Evolutionary conservation across 2,329 filamentous ascomycete species (phyloP).

Genomic region (Lasiodiplodia gonubiensis): DNA sequence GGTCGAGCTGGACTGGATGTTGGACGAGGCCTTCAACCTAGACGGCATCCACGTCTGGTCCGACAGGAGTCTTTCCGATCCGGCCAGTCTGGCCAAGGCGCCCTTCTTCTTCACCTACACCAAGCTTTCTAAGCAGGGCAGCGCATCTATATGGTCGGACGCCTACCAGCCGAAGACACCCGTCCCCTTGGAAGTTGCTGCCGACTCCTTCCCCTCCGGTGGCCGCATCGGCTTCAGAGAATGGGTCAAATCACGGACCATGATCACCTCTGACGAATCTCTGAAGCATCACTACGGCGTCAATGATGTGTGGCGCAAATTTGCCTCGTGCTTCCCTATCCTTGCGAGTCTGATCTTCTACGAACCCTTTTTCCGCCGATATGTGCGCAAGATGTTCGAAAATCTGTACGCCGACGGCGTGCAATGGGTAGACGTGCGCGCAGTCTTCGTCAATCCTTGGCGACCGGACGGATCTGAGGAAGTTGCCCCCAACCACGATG

Average conservation of each 20-base stretch:
- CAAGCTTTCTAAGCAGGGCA: conserved; percentile 41
- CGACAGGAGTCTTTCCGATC: conserved; percentile 61
- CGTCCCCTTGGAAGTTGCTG: conserved; percentile 66
- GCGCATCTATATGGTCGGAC: conserved; percentile 67
- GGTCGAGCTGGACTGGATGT: conserved; percentile 82
- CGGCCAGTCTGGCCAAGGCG: conserved; percentile 60
- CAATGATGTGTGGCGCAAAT: conserved; percentile 84
- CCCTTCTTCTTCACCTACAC: conserved; percentile 64
- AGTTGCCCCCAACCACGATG: conserved; percentile 69
- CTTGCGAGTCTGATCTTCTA: conserved; percentile 80
- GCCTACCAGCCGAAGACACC: conserved; percentile 66
- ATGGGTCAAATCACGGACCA: conserved; percentile 77
- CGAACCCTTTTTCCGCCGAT: conserved; percentile 84
- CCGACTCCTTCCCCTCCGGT: conserved; percentile 74
- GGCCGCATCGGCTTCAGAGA: conserved; percentile 73
- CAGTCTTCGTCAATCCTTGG: conserved; percentile 75
- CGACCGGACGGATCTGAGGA: conserved; percentile 67
- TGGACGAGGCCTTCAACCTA: conserved; percentile 72
- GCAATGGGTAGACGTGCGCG: conserved; percentile 80
- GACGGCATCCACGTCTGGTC: conserved; percentile 75
- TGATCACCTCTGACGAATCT: conserved; percentile 73
- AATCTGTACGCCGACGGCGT: conserved; percentile 81
- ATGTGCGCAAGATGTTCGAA: conserved; percentile 72
- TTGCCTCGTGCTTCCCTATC: conserved; percentile 74
- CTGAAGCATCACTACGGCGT: conserved; percentile 82